Conservation (phyloP, 23 red algal genomes). For the Gracilaria domingensis region DNA sequence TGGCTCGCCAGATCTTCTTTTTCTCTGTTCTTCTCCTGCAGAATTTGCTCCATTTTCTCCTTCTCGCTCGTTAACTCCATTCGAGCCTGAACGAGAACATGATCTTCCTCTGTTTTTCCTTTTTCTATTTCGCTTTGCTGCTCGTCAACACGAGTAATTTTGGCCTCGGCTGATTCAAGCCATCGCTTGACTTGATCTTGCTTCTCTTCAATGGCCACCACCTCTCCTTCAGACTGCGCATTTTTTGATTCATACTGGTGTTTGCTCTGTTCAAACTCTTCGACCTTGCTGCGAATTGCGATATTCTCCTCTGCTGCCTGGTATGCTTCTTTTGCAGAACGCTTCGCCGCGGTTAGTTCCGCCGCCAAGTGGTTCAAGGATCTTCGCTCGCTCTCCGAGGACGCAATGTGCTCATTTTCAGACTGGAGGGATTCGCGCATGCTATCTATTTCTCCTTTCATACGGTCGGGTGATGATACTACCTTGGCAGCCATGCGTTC, state of each 20-base stretch:
- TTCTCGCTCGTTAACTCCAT: slow-evolving; percentile 13
- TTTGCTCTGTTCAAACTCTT: slow-evolving; percentile 42
- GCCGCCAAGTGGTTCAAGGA: slow-evolving; percentile 29
- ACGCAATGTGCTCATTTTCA: slow-evolving; percentile 60
- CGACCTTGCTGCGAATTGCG: slow-evolving; percentile 38
- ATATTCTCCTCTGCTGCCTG: slow-evolving; percentile 61
- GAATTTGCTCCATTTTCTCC: slow-evolving; percentile 1
- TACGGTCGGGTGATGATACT: slow-evolving; percentile 88
- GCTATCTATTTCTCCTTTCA: slow-evolving; percentile 80
- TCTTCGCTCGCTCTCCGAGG: slow-evolving; percentile 56
- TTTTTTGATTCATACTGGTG: slow-evolving; percentile 50
- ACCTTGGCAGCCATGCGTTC: slow-evolving; percentile 72
- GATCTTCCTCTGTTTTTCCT: slow-evolving; percentile 35
- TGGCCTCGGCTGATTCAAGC: slow-evolving; percentile 70
- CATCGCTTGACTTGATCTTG: slow-evolving; percentile 64
- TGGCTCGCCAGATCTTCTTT: slow-evolving; percentile 5
- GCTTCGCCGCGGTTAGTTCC: slow-evolving; percentile 46
- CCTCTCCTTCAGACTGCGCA: slow-evolving; percentile 64
- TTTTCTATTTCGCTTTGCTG: slow-evolving; percentile 67
- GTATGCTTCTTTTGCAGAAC: slow-evolving; percentile 43
- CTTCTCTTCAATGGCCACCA: slow-evolving; percentile 54
- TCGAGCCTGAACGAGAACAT: slow-evolving; percentile 29
- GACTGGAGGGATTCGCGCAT: slow-evolving; percentile 73
- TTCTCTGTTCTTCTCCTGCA: slow-evolving; percentile 40
- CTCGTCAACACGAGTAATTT: slow-evolving; percentile 66